phyloP scores from a whole-genome alignment of 2,329 filamentous ascomycete species.

The Pestalotiopsis sp. region DNA sequence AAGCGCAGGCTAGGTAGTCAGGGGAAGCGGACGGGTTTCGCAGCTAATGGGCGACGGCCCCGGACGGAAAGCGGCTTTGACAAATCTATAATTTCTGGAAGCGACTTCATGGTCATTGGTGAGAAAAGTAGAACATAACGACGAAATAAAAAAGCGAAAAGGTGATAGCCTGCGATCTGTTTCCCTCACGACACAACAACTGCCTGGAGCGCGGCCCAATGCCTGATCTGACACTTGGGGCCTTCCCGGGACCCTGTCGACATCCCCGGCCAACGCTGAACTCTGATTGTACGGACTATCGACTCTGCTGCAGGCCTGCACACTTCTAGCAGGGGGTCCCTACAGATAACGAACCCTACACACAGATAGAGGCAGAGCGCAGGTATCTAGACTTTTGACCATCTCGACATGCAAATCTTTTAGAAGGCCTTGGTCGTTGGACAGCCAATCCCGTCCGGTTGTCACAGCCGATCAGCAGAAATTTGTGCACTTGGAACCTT shows the following conservation, averaged over 20 bases:
- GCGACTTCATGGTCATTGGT: not conserved
- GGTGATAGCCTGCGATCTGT: not conserved
- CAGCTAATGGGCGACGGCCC: not conserved
- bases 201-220: not conserved
- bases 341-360: not conserved
- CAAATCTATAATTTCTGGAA: not conserved
- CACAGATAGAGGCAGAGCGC: not conserved
- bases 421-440: not conserved
- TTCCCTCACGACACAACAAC: no score
- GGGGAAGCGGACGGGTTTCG: not conserved
- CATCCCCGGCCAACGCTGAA: not conserved
- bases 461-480: not conserved
- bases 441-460: not conserved
- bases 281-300: not conserved
- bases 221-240: not conserved
- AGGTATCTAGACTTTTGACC: not conserved
- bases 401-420: not conserved
- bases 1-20: not conserved
- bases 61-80: not conserved
- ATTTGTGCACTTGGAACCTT: not conserved
- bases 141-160: not conserved
- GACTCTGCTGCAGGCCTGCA: not conserved
- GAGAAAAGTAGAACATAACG: no score
- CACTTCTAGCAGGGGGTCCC: not conserved
- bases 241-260: not conserved